Base-by-base conservation (phyloP, 2,329 filamentous ascomycete genomes). In the Byssoonygena ceratinophila region DNA sequence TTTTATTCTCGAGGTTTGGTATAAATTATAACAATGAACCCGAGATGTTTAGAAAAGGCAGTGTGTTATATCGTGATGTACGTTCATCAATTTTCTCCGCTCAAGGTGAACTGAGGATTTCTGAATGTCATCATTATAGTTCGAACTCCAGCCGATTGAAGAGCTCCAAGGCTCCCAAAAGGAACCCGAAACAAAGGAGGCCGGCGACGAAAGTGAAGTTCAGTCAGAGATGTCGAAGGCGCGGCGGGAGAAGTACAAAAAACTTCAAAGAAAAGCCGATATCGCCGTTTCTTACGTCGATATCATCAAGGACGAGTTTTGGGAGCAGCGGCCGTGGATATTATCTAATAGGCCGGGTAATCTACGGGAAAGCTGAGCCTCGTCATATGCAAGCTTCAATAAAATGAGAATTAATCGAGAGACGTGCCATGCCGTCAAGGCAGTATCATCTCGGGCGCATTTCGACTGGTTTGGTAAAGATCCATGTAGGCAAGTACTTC, bases 11-110 rank as follows among this genome's bases (percentile, higher is more conserved):
- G 1, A 78, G 78, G 23, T 97, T 95, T 67, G 80, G 83, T 2
- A 90, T 97, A 65, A 98, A 98, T 70, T 98, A 98, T 71, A 98
- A 98, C 69, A 92, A 95, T 59, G 92, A 98, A 68, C 81, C 82
- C 0, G 88, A 94, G 57, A 89, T 96, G 14, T 95, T 81, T 68
- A 92, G 84, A 67, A 98, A 97, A 67, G 92, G 92, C 3, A 97
- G 87, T 59, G 84, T 96, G 1, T 70, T 97, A 4, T 92, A 90
- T 66, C 79, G 90, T 61, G 85, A 92, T 66, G 85, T 51, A 20
- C 22, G 29, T 49, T 37, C 20, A 14, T 54, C 6, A n/a, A n/a
- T n/a, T n/a, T n/a, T n/a, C n/a, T n/a, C n/a, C n/a, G n/a, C n/a
- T n/a, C n/a, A n/a, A n/a, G n/a, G n/a, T n/a, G n/a, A n/a, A n/a